Conservation (phyloP, 352 stramenopile genomes). For the Globisporangium abappressorium region DNA sequence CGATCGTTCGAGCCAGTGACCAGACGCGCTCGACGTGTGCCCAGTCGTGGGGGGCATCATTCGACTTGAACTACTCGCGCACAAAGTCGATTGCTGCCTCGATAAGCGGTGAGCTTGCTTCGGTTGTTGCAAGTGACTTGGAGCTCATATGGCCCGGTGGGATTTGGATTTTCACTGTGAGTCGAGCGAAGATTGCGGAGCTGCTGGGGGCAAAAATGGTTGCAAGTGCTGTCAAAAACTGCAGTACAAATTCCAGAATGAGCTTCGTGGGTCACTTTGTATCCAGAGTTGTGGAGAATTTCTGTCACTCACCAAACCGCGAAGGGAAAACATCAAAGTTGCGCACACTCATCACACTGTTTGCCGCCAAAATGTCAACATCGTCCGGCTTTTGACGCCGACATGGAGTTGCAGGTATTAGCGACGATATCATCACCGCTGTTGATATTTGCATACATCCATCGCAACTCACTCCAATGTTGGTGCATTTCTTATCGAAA, state of each 20-base stretch:
- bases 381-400: neutral
- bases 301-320: too few relatives aligned
- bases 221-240: too few relatives aligned
- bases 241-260: too few relatives aligned
- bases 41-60: slow-evolving; percentile 66
- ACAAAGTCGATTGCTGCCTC: neutral
- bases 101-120: neutral
- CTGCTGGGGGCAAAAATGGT: too few relatives aligned
- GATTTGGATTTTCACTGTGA: neutral
- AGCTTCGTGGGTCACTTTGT: neutral
- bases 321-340: neutral
- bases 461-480: too few relatives aligned
- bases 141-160: neutral
- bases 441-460: too few relatives aligned
- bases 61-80: neutral
- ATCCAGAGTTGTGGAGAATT: neutral
- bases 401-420: neutral
- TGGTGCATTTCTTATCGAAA: too few relatives aligned
- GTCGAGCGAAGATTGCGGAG: too few relatives aligned
- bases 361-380: neutral
- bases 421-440: too few relatives aligned
- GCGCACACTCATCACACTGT: neutral
- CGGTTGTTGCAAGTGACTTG: too few relatives aligned
- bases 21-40: slow-evolving; percentile 88
- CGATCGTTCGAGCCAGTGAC: slow-evolving; percentile 68